Evolutionary conservation across 148 eudicot species (phyloP).

Genomic region (Heliamphora exappendiculata): DNA sequence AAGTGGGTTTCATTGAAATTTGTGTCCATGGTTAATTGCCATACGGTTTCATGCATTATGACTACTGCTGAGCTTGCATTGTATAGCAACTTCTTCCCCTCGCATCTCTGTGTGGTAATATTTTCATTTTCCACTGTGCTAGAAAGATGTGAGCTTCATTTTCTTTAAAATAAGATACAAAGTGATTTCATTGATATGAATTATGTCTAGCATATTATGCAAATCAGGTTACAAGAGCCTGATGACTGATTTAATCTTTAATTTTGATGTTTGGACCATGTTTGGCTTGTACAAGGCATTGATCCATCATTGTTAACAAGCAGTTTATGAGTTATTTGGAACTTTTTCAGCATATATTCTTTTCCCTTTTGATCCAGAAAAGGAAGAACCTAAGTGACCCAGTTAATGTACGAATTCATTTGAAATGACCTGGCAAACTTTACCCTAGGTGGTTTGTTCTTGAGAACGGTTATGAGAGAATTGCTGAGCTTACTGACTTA

Average conservation of each 20-base stretch:
- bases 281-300: conserved; percentile 1
- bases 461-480: not conserved
- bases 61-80: not conserved
- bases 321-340: not conserved
- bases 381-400: not conserved
- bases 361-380: not conserved
- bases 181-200: not conserved
- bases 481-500: not conserved
- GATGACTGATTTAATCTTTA: not conserved
- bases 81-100: not conserved
- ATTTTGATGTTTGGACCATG: not conserved
- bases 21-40: not conserved
- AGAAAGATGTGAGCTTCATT: not conserved
- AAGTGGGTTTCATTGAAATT: not conserved
- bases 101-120: not conserved
- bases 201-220: not conserved
- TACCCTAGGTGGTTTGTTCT: not conserved
- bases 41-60: not conserved
- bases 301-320: not conserved
- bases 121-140: not conserved
- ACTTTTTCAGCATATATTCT: not conserved
- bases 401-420: not conserved
- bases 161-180: not conserved
- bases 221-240: not conserved
- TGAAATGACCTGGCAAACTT: not conserved